Percentiles rank a stretch among this genome's conserved stretches.
phyloP scores from a whole-genome alignment of 75 land plant genomes.

The Isoetes taiwanensis region DNA sequence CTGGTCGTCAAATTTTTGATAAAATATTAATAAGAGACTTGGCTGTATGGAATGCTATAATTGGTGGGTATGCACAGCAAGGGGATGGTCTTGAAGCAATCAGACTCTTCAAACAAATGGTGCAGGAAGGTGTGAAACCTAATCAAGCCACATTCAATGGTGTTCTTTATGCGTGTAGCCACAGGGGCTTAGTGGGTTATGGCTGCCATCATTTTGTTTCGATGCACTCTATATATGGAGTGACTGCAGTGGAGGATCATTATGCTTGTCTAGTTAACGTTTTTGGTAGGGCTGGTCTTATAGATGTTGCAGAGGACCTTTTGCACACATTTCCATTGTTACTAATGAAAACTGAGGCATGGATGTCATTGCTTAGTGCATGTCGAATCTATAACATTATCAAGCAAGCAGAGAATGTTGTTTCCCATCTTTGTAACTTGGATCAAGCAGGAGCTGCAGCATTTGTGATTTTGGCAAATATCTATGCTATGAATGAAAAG shows the following conservation, averaged over 20 bases:
- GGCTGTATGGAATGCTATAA: not conserved
- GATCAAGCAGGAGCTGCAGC: slow-evolving; percentile 1
- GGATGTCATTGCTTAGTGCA: slow-evolving; percentile 8
- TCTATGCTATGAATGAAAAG: slow-evolving; percentile 9
- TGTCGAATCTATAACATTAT: not conserved
- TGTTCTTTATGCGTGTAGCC: not conserved
- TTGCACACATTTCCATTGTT: too few species aligned
- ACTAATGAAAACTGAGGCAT: not conserved
- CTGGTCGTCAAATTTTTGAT: not conserved
- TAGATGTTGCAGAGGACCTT: too few species aligned
- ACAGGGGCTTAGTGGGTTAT: not conserved
- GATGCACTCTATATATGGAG: not conserved
- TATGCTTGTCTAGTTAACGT: not conserved
- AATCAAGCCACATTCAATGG: not conserved
- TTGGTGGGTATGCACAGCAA: not conserved
- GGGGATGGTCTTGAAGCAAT: not conserved
- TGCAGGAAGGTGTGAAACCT: not conserved
- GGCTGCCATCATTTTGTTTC: not conserved
- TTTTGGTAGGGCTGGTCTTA: slow-evolving; percentile 1
- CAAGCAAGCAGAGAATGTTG: not conserved
- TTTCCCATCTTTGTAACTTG: not conserved
- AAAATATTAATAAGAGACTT: not conserved
- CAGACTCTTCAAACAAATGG: not conserved
- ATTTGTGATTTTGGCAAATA: slow-evolving; percentile 10
- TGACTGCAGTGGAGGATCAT: not conserved